These are phyloP conservation scores for Pleoardoris graminearum DNA, from an alignment of 2,329 filamentous ascomycete genomes.

Conservation along the genomic window DNA sequence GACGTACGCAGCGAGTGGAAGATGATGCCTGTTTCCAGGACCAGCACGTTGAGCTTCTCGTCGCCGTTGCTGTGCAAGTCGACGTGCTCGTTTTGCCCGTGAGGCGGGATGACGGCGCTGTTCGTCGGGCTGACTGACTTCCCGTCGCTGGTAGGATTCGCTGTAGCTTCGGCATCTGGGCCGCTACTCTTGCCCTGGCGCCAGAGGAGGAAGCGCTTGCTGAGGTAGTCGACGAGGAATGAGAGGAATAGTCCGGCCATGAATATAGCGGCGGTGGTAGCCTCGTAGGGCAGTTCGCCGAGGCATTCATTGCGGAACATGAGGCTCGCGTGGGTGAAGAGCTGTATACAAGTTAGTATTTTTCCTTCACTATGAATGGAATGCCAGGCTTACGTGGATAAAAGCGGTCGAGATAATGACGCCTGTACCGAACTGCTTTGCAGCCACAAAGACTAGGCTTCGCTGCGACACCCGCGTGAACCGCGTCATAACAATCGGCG, in stretches of 20 bases:
- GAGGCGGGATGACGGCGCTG: conserved; percentile 19
- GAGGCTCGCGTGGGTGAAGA: conserved; percentile 71
- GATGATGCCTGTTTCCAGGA: conserved; percentile 73
- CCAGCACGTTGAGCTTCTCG: conserved; percentile 63
- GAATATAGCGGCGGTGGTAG: conserved; percentile 68
- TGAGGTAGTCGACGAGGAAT: conserved; percentile 70
- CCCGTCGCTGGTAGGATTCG: conserved; percentile 10
- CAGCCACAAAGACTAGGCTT: conserved; percentile 59
- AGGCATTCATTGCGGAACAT: conserved; percentile 75
- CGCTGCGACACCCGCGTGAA: conserved; percentile 58
- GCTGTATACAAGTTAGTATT: conserved; percentile 49
- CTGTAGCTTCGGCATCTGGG: conserved; percentile 19
- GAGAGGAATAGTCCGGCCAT: conserved; percentile 76
- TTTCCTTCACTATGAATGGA: background rate
- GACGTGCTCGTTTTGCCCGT: conserved; percentile 19
- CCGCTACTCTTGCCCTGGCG: conserved; percentile 26
- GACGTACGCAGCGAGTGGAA: conserved; percentile 71
- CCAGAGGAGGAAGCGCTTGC: conserved; percentile 60
- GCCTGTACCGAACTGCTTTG: conserved; percentile 75
- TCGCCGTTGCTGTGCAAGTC: conserved; percentile 27
- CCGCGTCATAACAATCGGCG: conserved; percentile 65
- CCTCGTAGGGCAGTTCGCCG: conserved; percentile 67
- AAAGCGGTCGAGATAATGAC: conserved; percentile 74
- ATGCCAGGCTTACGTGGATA: conserved; percentile 57
- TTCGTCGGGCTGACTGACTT: conserved; percentile 21